phyloP scores from a whole-genome alignment of 306 rosid species.

The Canavalia ensiformis region DNA sequence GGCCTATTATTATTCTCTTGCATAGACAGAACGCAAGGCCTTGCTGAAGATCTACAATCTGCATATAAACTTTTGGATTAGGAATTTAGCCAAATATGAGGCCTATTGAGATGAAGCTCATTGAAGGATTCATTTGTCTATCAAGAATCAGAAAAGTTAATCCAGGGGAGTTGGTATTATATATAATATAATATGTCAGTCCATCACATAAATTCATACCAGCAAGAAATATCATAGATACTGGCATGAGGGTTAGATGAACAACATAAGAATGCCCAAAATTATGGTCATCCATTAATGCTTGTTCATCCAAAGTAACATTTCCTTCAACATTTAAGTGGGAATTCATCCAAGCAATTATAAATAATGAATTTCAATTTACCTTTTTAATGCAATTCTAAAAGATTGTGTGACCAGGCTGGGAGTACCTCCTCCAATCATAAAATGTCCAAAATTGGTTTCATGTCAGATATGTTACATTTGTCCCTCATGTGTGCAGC shows the following conservation, averaged over 20 bases:
- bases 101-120: conserved; percentile 53
- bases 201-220: conserved; percentile 13
- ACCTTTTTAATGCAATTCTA: conserved; percentile 9
- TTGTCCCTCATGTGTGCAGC: conserved; percentile 64
- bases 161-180: conserved; percentile 32
- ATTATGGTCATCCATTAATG: not conserved
- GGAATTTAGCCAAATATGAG: conserved; percentile 55
- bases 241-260: not conserved
- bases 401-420: conserved; percentile 4
- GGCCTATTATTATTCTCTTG: conserved; percentile 65
- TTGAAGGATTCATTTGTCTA: conserved; percentile 51
- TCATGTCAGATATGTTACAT: conserved; percentile 44
- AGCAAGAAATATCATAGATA: conserved; percentile 13
- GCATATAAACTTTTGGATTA: conserved; percentile 38
- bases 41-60: conserved; percentile 55
- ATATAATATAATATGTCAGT: conserved; percentile 15
- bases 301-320: conserved; percentile 15
- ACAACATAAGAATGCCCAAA: conserved; percentile 15
- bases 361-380: not conserved
- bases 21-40: conserved; percentile 58
- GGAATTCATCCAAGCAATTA: conserved; percentile 20
- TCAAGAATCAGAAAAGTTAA: conserved; percentile 12
- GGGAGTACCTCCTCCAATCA: conserved; percentile 39
- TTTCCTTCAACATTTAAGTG: not conserved
- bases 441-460: conserved; percentile 47